These are phyloP conservation scores for Xylariaceae sp. DNA, from an alignment of 2,329 filamentous ascomycete species.

Conservation along the genomic window DNA sequence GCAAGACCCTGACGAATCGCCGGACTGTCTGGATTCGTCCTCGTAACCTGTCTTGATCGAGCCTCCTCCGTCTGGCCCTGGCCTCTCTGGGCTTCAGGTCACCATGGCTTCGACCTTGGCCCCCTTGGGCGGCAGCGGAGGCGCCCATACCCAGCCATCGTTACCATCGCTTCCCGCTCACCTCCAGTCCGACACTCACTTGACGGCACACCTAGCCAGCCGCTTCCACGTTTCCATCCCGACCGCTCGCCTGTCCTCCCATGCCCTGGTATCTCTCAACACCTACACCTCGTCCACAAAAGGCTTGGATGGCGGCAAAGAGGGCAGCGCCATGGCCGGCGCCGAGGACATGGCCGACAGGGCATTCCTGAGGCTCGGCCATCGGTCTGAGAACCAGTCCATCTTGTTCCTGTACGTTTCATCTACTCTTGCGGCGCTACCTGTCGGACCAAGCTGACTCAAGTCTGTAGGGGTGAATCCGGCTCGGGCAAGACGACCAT, in stretches of 20 bases:
- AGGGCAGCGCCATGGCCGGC: slow-evolving; percentile 85
- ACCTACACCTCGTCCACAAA: slow-evolving; percentile 87
- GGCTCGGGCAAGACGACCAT: slow-evolving; percentile 94
- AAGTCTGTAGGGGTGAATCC: slow-evolving; percentile 69
- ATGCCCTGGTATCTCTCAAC: slow-evolving; percentile 86
- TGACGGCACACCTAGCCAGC: slow-evolving; percentile 75
- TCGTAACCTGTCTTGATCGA: too few relatives aligned
- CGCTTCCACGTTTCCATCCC: slow-evolving; percentile 89
- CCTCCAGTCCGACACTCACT: slow-evolving; percentile 67
- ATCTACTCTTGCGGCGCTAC: too few relatives aligned
- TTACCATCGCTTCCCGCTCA: slow-evolving; percentile 82
- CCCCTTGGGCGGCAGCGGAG: slow-evolving; percentile 42
- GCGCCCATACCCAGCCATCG: slow-evolving; percentile 73
- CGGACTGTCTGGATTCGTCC: too few relatives aligned
- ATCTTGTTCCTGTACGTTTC: slow-evolving; percentile 81
- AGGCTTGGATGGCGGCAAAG: slow-evolving; percentile 82
- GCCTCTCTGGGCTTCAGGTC: slow-evolving; percentile 17
- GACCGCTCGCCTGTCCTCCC: slow-evolving; percentile 81
- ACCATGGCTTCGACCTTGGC: slow-evolving; percentile 56
- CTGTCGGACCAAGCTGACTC: slow-evolving; percentile 10
- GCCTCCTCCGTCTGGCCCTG: too few relatives aligned
- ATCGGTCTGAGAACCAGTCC: slow-evolving; percentile 87
- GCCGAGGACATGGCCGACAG: slow-evolving; percentile 86
- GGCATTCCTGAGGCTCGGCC: slow-evolving; percentile 77
- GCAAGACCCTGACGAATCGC: too few relatives aligned